A percentile compares a stretch with the other conserved stretches of the same genome.
phyloP scores from a whole-genome alignment of 495 filamentous ascomycete genomes.

The Pseudoneurospora amorphoporcata region DNA sequence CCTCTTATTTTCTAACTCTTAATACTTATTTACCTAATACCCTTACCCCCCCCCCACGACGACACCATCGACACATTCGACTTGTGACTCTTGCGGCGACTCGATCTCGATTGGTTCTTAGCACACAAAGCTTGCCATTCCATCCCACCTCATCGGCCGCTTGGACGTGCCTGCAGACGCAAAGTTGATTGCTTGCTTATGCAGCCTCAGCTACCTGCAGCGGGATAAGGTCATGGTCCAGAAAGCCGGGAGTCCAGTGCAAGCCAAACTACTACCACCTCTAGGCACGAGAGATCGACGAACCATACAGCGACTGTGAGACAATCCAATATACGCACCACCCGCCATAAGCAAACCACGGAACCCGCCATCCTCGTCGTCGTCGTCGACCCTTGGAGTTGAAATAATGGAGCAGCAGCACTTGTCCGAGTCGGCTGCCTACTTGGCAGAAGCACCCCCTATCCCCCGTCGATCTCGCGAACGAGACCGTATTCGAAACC shows the following conservation, averaged over 20 bases:
- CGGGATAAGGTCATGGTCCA: neutral
- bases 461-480: slow-evolving; percentile 24
- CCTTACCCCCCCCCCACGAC: neutral
- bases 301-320: neutral
- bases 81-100: neutral
- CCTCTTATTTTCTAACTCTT: neutral
- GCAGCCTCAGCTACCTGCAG: neutral
- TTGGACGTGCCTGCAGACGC: neutral
- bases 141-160: neutral
- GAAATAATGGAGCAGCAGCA: slow-evolving; percentile 11
- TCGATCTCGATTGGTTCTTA: neutral
- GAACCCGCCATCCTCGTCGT: neutral
- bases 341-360: neutral
- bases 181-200: neutral
- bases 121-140: neutral
- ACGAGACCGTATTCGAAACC: slow-evolving; percentile 14
- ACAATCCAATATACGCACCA: neutral
- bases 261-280: neutral
- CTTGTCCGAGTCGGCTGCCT: slow-evolving; percentile 15
- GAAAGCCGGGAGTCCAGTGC: neutral
- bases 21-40: neutral
- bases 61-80: neutral
- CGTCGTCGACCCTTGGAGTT: neutral
- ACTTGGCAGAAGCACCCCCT: slow-evolving; percentile 14
- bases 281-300: neutral